These are phyloP conservation scores for Hawksworthiomyces lignivorus DNA, from an alignment of 2,329 filamentous ascomycete genomes.

Conservation along the genomic window DNA sequence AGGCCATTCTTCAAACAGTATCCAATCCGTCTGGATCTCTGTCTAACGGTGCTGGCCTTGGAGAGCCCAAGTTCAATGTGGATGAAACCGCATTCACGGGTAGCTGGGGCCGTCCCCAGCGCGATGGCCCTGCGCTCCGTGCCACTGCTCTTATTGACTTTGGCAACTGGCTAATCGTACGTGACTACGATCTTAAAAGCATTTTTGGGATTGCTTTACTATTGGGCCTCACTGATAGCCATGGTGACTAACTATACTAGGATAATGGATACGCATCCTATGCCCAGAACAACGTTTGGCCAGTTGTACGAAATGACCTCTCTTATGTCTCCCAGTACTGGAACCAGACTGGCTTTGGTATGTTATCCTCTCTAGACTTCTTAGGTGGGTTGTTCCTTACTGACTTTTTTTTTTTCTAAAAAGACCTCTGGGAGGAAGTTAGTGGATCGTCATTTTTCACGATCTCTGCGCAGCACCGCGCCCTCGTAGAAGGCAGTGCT, in stretches of 20 bases:
- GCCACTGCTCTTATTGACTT: slow-evolving; percentile 68
- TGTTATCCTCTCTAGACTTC: not conserved
- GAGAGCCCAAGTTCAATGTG: slow-evolving; percentile 66
- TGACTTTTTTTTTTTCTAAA: not conserved
- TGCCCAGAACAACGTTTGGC: slow-evolving; percentile 56
- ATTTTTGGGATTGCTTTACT: no score
- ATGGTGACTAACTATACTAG: no score
- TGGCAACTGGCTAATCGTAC: slow-evolving; percentile 52
- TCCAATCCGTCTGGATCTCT: slow-evolving; percentile 61
- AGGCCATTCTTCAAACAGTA: slow-evolving; percentile 59
- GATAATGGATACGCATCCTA: slow-evolving; percentile 53
- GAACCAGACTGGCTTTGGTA: slow-evolving; percentile 54
- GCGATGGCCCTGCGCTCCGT: slow-evolving; percentile 70
- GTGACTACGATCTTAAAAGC: no score
- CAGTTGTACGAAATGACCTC: slow-evolving; percentile 68
- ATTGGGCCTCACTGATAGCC: no score
- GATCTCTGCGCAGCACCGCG: slow-evolving; percentile 58
- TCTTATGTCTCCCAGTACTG: slow-evolving; percentile 68
- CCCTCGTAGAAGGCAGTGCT: slow-evolving; percentile 57
- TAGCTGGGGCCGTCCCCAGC: slow-evolving; percentile 68
- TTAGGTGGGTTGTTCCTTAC: no score
- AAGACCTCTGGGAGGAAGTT: slow-evolving; percentile 74
- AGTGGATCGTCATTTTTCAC: slow-evolving; percentile 75
- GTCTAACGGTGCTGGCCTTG: slow-evolving; percentile 47
- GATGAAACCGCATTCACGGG: slow-evolving; percentile 58